A percentile compares a stretch with the other conserved stretches of the same genome.
These are phyloP conservation scores for Trametes villosa DNA, from an alignment of 768 basidiomycete genomes.

Conservation along the genomic window DNA sequence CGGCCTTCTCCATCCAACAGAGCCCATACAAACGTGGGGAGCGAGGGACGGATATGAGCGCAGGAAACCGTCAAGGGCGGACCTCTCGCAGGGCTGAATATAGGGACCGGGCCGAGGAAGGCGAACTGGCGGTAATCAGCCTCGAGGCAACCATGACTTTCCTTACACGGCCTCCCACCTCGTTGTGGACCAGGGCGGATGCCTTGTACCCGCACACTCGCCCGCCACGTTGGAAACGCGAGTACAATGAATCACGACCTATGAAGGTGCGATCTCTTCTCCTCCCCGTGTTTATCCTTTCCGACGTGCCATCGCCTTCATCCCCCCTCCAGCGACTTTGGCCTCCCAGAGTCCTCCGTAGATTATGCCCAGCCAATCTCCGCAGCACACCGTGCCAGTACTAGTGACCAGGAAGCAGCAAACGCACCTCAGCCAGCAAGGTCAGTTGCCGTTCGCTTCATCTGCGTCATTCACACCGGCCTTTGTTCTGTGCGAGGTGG, in stretches of 20 bases:
- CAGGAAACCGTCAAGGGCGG: conserved; percentile 14
- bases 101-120: conserved; percentile 24
- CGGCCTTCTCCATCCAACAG: not conserved
- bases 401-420: conserved; percentile 47
- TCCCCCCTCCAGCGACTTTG: conserved; percentile 30
- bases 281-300: conserved; percentile 36
- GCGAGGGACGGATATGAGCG: conserved; percentile 22
- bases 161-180: conserved; percentile 62
- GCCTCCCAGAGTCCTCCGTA: conserved; percentile 26
- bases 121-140: conserved; percentile 35
- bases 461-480: conserved; percentile 17
- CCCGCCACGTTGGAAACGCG: conserved; percentile 71
- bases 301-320: conserved; percentile 34
- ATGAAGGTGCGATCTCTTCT: conserved; percentile 36
- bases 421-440: conserved; percentile 51
- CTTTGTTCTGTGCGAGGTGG: conserved; percentile 14
- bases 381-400: conserved; percentile 61
- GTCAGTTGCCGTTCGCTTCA: conserved; percentile 41
- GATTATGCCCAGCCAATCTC: conserved; percentile 62
- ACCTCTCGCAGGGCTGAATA: conserved; percentile 9
- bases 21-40: not conserved
- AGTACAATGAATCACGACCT: conserved; percentile 41
- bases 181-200: conserved; percentile 52
- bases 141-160: conserved; percentile 48
- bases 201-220: conserved; percentile 40